Base-by-base conservation (phyloP, 257 asterid species). In the Orobanche coerulescens region DNA sequence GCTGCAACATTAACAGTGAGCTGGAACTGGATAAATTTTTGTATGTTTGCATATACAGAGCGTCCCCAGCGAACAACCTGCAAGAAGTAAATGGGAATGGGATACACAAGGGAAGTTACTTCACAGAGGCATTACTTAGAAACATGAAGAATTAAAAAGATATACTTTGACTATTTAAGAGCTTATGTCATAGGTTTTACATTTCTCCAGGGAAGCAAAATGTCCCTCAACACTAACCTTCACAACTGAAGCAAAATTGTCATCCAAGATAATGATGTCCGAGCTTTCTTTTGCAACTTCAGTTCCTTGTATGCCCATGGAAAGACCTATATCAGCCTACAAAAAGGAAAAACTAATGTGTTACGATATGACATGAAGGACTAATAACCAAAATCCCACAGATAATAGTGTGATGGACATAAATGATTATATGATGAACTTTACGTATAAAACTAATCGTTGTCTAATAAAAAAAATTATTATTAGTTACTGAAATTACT, bases 11-110 rank as follows among this genome's bases (percentile, higher is more conserved):
- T 91, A 28, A 91, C 97, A n/a, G 97, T 91, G 67, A 91, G 97
- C 82, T 91, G 97, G 76, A 91, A 91, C 83, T 91, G 97, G 76
- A 91, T 91, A 59, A 91, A 91, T 73, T 87, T 92, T 74, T 92
- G 98, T 60, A 92, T 92, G 59, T 92, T 92, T 73, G 96, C 96
- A 63, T 88, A 92, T 10, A 92, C 97, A 14, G 98, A 88, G 52
- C 97, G 94, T 14, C 98, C 98, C 98, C 98, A 92, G n/a, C 95
- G 91, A 40, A 92, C 98, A 72, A 92, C 98, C 97, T 91, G 76
- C 70, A 71, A 43, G 47, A 49, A 61, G 68, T 19, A 62, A 56
- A 37, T 44, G 42, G 53, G 60, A 30, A 55, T 25, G 37, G 34
- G 34, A 53, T 51, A 62, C 14, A 8, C 3, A 2, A 36, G 4